Base-by-base conservation (phyloP, 768 basidiomycete genomes). In the Serendipita sp. region DNA sequence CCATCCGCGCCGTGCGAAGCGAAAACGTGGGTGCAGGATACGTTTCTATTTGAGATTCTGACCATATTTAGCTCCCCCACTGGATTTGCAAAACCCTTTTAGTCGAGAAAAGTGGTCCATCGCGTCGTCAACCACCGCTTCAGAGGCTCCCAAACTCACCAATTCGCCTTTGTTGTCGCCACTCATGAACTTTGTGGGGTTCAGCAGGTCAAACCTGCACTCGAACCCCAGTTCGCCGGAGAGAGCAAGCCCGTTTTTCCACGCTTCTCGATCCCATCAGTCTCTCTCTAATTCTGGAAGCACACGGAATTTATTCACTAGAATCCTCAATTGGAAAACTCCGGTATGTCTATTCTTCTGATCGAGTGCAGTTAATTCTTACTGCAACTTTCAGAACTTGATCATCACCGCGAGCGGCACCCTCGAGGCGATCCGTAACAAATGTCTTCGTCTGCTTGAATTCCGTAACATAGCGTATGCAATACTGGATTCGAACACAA, bases 301-400 rank as follows among this genome's bases (percentile, higher is more conserved):
- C 64, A 3, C 45, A 66, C 88, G 87, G 71, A 88, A 87, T 37
- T 96, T 94, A 94, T 94, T 98, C 74, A 89, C 91, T 23, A 95
- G 88, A 68, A 77, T 98, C 34, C 97, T 98, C 78, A 88, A 85
- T 73, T 96, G 91, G 88, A 92, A 88, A 71, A 77, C 79, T 36
- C 81, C 83, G 63, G 27, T 78, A 74, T 70, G 72, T 74, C 66
- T 45, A 23, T 23, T 23, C 23, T 23, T 23, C 23, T 23, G 23
- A 23, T 23, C 23, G 23, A 23, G 23, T 23, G 23, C 23, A 23
- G 23, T 23, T 23, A 23, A 23, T 23, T 23, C 23, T 23, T 23
- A 23, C 23, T 23, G 23, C 23, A 23, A 23, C 23, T 23, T 23
- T 23, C 23, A 23, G 23, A 23, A 23, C 23, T 23, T 23, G 23